Base-by-base conservation (phyloP, 202 grass and related monocot genomes). In the Panicum hallii region DNA sequence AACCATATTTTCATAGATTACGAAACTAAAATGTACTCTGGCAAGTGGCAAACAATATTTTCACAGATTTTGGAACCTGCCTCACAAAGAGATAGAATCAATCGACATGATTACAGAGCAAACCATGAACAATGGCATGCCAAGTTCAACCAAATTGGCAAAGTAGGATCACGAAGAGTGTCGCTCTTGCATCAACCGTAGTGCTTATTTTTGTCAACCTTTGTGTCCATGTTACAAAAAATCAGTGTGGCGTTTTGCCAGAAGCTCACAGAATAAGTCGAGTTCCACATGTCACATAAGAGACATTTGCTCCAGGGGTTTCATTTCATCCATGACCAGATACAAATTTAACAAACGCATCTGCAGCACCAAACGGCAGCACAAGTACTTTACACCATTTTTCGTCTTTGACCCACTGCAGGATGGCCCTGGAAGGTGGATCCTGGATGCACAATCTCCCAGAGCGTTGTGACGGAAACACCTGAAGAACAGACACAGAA, bases 391-490 rank as follows among this genome's bases (percentile, higher is more conserved):
- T 70, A 84, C 80, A 80, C 26, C 14, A 12, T 70, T 69, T 55
- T n/a, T 9, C 7, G 34, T 56, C 78, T 56, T 75, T 4, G 7
- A 71, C 6, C 9, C 41, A 26, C 17, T 19, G 73, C 64, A 83
- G 46, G 12, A 30, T 54, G 45, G 53, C 32, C 12, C 83, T 52
- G 28, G 67, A 74, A 79, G 62, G 19, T 83, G 19, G 52, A 83
- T 87, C 74, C 43, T 22, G 22, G 80, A 75, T 62, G 74, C 84
- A 74, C 52, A 55, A 84, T 77, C 63, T 81, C 30, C 81, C 45
- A 84, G 38, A 84, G 41, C 64, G 11, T 66, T 66, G 64, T 11
- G 15, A 86, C 11, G 36, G 64, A 55, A 41, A 42, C 52, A 81
- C 77, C 81, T 87, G 23, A 64, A 87, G 20, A 84, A 67, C 63